Evolutionary conservation across 805 yeast genomes (phyloP), one percentile per base, ranked within the genome.

Genomic region (Barnettozyma pratensis): DNA sequence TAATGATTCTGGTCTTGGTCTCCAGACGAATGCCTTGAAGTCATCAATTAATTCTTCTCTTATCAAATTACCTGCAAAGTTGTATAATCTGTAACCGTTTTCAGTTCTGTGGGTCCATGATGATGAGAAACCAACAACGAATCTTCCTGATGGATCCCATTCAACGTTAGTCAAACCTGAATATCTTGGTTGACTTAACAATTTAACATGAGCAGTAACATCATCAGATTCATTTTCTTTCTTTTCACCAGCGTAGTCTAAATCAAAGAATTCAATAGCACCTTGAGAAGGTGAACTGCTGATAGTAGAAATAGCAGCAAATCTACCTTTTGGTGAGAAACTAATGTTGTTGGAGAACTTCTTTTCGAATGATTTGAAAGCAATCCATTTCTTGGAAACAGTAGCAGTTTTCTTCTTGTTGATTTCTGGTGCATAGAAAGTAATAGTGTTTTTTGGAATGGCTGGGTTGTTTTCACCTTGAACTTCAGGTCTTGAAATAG

Each of bases 101-200:
- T 88, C 96, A 54, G 87, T 76, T 60, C 83, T 78, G 62, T 87
- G 94, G 58, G 85, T 79, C 88, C 95, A 85, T 40, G 79, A 66
- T 25, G 96, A 85, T 6, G 97, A 88, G 88, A 92, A 87, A 19
- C 85, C 87, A 43, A 92, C 85, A 46, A 92, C 74, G 66, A 76
- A 90, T 70, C 98, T 80, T 58, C 99, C 99, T 45, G 96, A 85
- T 50, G 96, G 92, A 69, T 94, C 99, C 99, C 99, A 94, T 46
- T 82, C 74, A 52, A 90, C 63, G 64, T 85, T 87, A 44, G 96
- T 85, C 70, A 90, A 77, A 53, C 96, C 95, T 47, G 79, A 75
- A 63, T 76, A 86, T 58, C 80, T 82, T 54, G 82, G 83, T 37
- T 77, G 70, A 51, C 77, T 80, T 54, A 92, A 43, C 27, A 55